Evolutionary conservation across 23 red algal species (phyloP).

Genomic region (Agarophyton chilense): DNA sequence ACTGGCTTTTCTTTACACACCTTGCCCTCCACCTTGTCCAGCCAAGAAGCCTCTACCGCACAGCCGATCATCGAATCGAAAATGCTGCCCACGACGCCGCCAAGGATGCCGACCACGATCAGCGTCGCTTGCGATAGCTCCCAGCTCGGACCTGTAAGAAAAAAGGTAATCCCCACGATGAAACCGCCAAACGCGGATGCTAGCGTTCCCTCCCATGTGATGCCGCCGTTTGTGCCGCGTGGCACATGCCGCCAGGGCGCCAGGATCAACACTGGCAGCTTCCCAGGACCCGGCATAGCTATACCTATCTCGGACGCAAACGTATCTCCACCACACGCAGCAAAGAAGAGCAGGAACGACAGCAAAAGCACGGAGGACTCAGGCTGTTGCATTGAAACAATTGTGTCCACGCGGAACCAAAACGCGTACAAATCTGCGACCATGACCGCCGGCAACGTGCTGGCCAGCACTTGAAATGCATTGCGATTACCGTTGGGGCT

Average conservation of each 20-base stretch:
- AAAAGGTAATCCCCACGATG: conserved; percentile 50
- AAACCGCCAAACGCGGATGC: conserved; percentile 50
- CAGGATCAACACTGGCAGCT: conserved; percentile 20
- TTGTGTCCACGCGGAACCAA: conserved; percentile 16
- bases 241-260: conserved; percentile 50
- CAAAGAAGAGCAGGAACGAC: conserved; percentile 60
- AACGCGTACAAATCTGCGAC: conserved; percentile 22
- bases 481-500: conserved; percentile 13
- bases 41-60: conserved; percentile 18
- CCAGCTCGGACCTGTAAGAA: conserved; percentile 8
- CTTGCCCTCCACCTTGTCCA: conserved; percentile 27
- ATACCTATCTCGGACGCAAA: conserved; percentile 71
- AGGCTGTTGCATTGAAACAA: background rate
- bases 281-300: conserved; percentile 24
- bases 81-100: conserved; percentile 40
- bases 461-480: conserved; percentile 43
- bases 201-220: conserved; percentile 48
- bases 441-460: conserved; percentile 35
- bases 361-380: conserved; percentile 15
- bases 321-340: conserved; percentile 69
- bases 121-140: conserved; percentile 27
- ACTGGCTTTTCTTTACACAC: conserved; percentile 17
- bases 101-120: conserved; percentile 24
- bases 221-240: conserved; percentile 68
- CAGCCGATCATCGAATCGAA: conserved; percentile 46